Conservation (phyloP, 1,284 basidiomycete genomes). For the Neolentinus lepideus region DNA sequence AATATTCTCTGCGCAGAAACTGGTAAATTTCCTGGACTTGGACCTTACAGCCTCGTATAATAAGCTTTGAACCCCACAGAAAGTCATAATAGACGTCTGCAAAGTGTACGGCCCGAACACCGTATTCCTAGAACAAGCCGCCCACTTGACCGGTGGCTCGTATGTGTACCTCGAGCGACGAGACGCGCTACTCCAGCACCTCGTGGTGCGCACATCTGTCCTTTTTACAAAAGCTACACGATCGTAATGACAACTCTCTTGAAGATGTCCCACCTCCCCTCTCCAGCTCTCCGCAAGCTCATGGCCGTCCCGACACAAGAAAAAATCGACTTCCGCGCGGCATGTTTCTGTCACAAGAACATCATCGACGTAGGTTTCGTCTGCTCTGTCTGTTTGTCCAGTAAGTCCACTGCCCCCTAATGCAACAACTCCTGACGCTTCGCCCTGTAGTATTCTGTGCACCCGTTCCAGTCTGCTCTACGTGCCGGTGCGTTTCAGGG, state of each 20-base stretch:
- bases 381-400: slow-evolving; percentile 93
- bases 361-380: slow-evolving; percentile 98
- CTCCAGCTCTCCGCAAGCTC: slow-evolving; percentile 69
- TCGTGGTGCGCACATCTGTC: slow-evolving; percentile 54
- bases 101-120: slow-evolving; percentile 88
- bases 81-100: slow-evolving; percentile 93
- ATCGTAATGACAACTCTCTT: too few relatives aligned
- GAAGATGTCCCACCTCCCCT: slow-evolving; percentile 89
- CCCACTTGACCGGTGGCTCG: slow-evolving; percentile 90
- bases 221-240: background rate
- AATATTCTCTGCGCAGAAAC: slow-evolving; percentile 98
- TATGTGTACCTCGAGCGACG: slow-evolving; percentile 83
- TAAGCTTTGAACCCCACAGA: too few relatives aligned
- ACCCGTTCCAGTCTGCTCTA: slow-evolving; percentile 88
- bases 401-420: slow-evolving; percentile 38
- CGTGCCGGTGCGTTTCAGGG: slow-evolving; percentile 52
- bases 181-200: slow-evolving; percentile 81
- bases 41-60: too few relatives aligned
- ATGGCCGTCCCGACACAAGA: slow-evolving; percentile 90
- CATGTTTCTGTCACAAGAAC: slow-evolving; percentile 97
- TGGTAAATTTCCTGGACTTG: too few relatives aligned
- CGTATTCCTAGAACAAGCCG: slow-evolving; percentile 96
- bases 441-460: slow-evolving; percentile 78
- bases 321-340: slow-evolving; percentile 93
- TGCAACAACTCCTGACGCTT: slow-evolving; percentile 3